phyloP scores from a whole-genome alignment of 768 basidiomycete genomes.

The Lanmaoa pseudosensibilis region DNA sequence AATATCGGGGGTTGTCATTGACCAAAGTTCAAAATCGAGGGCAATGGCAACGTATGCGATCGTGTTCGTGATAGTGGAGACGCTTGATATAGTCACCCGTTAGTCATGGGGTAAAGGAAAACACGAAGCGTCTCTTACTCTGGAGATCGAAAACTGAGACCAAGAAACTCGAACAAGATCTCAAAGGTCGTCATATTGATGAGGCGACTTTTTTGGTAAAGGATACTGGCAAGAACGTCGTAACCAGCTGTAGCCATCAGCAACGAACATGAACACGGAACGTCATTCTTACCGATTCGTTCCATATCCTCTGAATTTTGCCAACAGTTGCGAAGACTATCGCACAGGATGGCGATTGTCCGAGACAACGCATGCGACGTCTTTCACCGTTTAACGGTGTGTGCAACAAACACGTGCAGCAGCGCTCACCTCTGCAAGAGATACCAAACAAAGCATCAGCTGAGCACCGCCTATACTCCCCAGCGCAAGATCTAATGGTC shows the following conservation, averaged over 20 bases:
- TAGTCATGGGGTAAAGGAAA: not conserved
- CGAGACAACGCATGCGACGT: constrained; percentile 76
- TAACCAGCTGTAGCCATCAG: constrained; percentile 66
- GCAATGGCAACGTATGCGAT: constrained; percentile 82
- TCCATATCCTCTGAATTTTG: constrained; percentile 96
- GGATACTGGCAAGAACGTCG: constrained; percentile 75
- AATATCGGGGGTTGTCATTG: constrained; percentile 66
- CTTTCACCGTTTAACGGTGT: constrained; percentile 34
- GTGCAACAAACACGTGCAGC: not conserved
- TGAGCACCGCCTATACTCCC: constrained; percentile 85
- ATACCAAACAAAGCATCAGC: constrained; percentile 69
- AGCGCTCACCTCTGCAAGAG: constrained; percentile 64
- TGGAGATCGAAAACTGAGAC: constrained; percentile 77
- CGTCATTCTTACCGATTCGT: constrained; percentile 62
- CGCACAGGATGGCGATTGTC: constrained; percentile 68
- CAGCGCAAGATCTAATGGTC: constrained; percentile 68
- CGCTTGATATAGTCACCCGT: constrained; percentile 41
- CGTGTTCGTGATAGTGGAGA: constrained; percentile 80
- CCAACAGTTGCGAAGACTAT: constrained; percentile 84
- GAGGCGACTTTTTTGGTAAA: constrained; percentile 67
- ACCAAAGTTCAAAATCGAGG: constrained; percentile 91
- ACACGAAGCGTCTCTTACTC: constrained; percentile 51
- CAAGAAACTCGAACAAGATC: constrained; percentile 81
- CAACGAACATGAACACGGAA: not conserved
- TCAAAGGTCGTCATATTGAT: constrained; percentile 83